Percentiles rank a stretch among this genome's conserved stretches.
These are phyloP conservation scores for Penicillium soppii DNA, from an alignment of 495 filamentous ascomycete species.

Conservation along the genomic window DNA sequence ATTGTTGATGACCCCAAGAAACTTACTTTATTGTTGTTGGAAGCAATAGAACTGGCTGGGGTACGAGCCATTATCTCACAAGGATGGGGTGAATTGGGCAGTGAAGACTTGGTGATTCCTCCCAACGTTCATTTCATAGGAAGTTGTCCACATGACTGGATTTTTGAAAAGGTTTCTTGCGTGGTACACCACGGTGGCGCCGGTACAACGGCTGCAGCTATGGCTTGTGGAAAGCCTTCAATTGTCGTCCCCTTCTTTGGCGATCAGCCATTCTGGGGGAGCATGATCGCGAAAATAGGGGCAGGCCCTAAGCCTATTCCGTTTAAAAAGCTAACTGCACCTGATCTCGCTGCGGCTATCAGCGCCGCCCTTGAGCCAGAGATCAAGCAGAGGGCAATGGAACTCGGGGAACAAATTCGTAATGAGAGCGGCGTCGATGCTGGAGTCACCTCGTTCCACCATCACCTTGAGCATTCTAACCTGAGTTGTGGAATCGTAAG, in stretches of 20 bases:
- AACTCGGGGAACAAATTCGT: background rate
- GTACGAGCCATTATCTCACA: conserved; percentile 70
- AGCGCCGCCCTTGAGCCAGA: conserved; percentile 43
- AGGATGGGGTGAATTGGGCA: conserved; percentile 74
- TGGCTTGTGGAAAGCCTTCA: conserved; percentile 65
- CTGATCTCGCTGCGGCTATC: conserved; percentile 62
- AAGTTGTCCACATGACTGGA: conserved; percentile 80
- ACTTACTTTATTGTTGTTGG: conserved; percentile 65
- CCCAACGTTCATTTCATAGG: conserved; percentile 70
- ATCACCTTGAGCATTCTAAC: too few relatives aligned
- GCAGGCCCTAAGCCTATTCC: conserved; percentile 72
- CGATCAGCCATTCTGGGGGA: conserved; percentile 80
- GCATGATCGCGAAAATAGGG: conserved; percentile 69
- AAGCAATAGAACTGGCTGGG: conserved; percentile 60
- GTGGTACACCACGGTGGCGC: conserved; percentile 83
- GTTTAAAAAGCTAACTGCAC: conserved; percentile 60
- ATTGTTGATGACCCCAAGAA: conserved; percentile 68
- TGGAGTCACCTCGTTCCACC: background rate
- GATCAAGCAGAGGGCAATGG: background rate
- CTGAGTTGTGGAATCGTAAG: too few relatives aligned
- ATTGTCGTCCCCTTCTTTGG: conserved; percentile 81
- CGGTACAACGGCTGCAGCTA: conserved; percentile 74
- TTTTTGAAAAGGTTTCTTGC: conserved; percentile 69
- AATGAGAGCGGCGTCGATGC: background rate
- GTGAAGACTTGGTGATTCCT: conserved; percentile 58